Evolutionary conservation across 495 filamentous ascomycete species (phyloP).

Genomic region (Hypoxylon cercidicola): DNA sequence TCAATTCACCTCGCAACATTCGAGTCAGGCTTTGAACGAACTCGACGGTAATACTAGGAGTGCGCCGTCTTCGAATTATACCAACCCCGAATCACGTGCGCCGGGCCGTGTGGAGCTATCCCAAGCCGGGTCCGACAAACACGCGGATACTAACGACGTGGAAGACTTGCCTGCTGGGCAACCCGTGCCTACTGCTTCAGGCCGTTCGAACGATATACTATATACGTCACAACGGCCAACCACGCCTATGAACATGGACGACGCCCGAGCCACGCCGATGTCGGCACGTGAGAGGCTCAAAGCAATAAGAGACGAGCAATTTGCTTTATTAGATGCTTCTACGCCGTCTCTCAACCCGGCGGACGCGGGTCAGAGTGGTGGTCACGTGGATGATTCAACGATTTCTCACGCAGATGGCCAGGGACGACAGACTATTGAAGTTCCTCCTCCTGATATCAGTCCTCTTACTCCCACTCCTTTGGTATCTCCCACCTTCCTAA

Average conservation of each 20-base stretch:
- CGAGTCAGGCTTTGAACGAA: conserved; percentile 37
- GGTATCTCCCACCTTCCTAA: conserved; percentile 20
- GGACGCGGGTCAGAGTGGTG: conserved; percentile 1
- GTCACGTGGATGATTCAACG: conserved; percentile 1
- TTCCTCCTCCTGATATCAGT: conserved; percentile 8
- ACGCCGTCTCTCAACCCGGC: background rate
- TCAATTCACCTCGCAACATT: conserved; percentile 18
- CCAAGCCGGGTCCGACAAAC: conserved; percentile 7
- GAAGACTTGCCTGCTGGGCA: conserved; percentile 3
- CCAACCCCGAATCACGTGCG: conserved; percentile 18
- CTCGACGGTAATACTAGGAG: conserved; percentile 35
- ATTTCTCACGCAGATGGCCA: conserved; percentile 12
- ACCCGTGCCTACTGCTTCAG: background rate
- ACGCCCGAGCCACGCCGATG: conserved; percentile 15
- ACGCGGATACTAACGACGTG: background rate
- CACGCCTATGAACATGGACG: conserved; percentile 42
- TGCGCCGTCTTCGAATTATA: conserved; percentile 24
- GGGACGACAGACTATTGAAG: conserved; percentile 10
- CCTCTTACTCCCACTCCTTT: conserved; percentile 17
- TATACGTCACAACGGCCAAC: conserved; percentile 4
- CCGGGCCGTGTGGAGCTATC: conserved; percentile 11
- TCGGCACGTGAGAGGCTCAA: conserved; percentile 48
- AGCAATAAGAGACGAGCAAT: conserved; percentile 29
- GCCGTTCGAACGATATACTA: background rate
- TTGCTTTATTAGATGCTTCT: conserved; percentile 18